phyloP scores from a whole-genome alignment of 495 filamentous ascomycete genomes.

The Penicillium paradoxum region DNA sequence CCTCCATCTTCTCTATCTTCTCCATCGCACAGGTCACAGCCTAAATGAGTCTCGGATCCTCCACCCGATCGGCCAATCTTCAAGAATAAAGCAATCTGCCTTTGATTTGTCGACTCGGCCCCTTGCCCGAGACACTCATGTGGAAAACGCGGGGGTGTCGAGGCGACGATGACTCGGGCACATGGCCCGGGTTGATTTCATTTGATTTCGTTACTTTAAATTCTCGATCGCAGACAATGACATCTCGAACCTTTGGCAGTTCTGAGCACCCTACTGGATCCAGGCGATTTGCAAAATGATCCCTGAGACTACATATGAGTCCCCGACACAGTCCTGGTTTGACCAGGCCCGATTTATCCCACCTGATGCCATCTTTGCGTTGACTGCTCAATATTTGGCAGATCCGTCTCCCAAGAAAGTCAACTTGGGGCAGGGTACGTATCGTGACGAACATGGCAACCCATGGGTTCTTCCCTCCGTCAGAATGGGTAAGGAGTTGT shows the following conservation, averaged over 20 bases:
- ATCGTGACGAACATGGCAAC: constrained; percentile 34
- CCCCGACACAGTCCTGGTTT: constrained; percentile 14
- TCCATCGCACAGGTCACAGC: neutral
- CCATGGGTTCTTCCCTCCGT: constrained; percentile 41
- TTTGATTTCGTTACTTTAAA: neutral
- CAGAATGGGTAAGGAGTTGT: constrained; percentile 11
- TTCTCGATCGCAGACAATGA: neutral
- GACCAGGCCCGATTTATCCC: constrained; percentile 21
- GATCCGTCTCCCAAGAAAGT: constrained; percentile 30
- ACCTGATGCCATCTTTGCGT: constrained; percentile 34
- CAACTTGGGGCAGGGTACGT: constrained; percentile 35
- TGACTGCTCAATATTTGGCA: constrained; percentile 29
- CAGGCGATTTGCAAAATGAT: neutral
- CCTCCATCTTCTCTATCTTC: neutral
- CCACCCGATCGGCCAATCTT: neutral
- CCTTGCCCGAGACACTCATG: neutral
- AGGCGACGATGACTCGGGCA: neutral
- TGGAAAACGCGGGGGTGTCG: neutral
- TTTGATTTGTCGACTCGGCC: neutral
- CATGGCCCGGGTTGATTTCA: neutral
- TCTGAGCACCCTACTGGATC: neutral
- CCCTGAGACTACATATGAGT: neutral
- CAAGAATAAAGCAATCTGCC: neutral
- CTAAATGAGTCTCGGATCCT: neutral
- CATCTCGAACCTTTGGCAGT: neutral